phyloP scores from a whole-genome alignment of 1,139 yeast species.

The Yamadazyma triangularis region DNA sequence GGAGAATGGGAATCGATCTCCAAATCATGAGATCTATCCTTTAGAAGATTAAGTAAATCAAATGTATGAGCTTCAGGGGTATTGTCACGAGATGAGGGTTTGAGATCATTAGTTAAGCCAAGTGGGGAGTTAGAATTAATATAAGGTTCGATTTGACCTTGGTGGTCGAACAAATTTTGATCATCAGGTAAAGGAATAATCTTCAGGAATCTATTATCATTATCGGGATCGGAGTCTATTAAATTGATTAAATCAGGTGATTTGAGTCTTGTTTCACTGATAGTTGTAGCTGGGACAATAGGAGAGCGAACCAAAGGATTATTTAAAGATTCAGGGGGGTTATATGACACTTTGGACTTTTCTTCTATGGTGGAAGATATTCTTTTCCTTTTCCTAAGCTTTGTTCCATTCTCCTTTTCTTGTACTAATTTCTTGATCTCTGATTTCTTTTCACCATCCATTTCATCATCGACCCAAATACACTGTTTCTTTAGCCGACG shows the following conservation, averaged over 20 bases:
- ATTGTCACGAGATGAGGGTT: not conserved
- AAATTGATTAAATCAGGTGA: conserved; percentile 1
- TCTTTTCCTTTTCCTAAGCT: conserved; percentile 32
- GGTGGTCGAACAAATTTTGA: not conserved
- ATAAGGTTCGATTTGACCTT: conserved; percentile 1
- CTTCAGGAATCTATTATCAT: not conserved
- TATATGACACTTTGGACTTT: not conserved
- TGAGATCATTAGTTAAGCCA: not conserved
- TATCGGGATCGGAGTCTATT: not conserved
- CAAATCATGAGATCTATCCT: conserved; percentile 3
- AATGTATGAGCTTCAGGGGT: conserved; percentile 3
- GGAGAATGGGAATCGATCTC: conserved; percentile 8
- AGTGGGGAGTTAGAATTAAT: not conserved
- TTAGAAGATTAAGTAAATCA: conserved; percentile 4
- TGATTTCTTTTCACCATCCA: conserved; percentile 8
- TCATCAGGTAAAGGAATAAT: not conserved
- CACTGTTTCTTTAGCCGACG: conserved; percentile 50
- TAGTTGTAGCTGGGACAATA: too few species aligned
- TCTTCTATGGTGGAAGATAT: too few species aligned
- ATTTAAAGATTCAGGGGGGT: too few species aligned
- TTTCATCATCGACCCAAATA: conserved; percentile 30
- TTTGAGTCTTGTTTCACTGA: conserved; percentile 3
- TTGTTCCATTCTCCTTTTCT: conserved; percentile 26
- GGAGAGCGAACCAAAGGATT: conserved; percentile 4
- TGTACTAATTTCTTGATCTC: conserved; percentile 17